phyloP scores from a whole-genome alignment of 495 filamentous ascomycete species.

The Haplographium delicatum region DNA sequence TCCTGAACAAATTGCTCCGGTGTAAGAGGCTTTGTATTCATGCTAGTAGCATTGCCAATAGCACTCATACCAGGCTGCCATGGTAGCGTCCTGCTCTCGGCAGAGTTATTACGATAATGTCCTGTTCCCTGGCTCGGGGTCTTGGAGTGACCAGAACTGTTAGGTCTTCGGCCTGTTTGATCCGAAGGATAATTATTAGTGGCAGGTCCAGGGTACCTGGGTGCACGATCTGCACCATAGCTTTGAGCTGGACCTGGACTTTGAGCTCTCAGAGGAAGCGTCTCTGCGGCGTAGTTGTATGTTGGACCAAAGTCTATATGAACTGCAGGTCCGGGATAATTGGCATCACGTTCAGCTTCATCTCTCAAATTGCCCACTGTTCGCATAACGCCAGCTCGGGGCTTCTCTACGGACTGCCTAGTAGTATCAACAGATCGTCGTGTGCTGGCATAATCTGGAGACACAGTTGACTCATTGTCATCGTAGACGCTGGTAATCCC shows the following conservation, averaged over 20 bases:
- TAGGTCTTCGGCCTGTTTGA: slow-evolving; percentile 3
- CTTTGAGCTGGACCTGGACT: slow-evolving; percentile 16
- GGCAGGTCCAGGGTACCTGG: slow-evolving; percentile 18
- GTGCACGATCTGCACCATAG: slow-evolving; percentile 5
- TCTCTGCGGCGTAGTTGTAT: slow-evolving; percentile 50
- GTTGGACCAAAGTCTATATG: slow-evolving; percentile 86
- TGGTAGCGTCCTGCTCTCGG: slow-evolving; percentile 48
- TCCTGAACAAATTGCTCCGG: slow-evolving; percentile 88
- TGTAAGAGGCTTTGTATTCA: slow-evolving; percentile 26
- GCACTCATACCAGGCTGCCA: slow-evolving; percentile 75
- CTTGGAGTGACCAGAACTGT: slow-evolving; percentile 11
- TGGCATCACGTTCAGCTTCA: not conserved
- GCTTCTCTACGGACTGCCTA: slow-evolving; percentile 53
- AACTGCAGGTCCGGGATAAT: slow-evolving; percentile 24
- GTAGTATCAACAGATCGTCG: slow-evolving; percentile 57
- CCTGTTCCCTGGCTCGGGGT: slow-evolving; percentile 27
- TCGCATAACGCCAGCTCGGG: slow-evolving; percentile 77
- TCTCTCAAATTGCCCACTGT: slow-evolving; percentile 65
- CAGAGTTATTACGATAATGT: slow-evolving; percentile 38
- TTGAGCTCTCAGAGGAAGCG: slow-evolving; percentile 15
- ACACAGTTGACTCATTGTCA: slow-evolving; percentile 40
- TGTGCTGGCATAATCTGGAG: slow-evolving; percentile 65
- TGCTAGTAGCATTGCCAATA: slow-evolving; percentile 16
- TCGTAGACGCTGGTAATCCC: slow-evolving; percentile 39
- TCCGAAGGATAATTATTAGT: slow-evolving; percentile 7